Base-by-base conservation (phyloP, 257 asterid species). In the Nicotiana undulata region DNA sequence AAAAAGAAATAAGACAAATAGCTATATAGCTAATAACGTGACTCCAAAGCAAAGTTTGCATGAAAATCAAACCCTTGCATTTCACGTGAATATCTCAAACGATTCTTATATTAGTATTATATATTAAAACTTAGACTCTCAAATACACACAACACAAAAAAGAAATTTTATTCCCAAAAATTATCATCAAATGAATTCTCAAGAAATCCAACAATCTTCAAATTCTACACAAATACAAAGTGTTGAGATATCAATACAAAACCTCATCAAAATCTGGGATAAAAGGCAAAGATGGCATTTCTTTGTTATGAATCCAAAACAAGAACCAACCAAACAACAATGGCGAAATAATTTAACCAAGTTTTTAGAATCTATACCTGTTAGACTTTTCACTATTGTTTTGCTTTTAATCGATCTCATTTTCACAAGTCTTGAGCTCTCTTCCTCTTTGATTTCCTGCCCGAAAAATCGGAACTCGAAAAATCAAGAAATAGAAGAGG, bases 351-450 rank as follows among this genome's bases (percentile, higher is more conserved):
- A 28, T 1, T 70, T 85, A 53, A 70, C 66, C 9, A 70, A 76
- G n/a, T 68, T 85, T 77, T 26, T 83, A 34, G 86, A 85, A 70
- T 85, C 88, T 10, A 80, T 34, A 32, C 10, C 13, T 2, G 16
- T 83, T 79, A 79, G 82, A 4, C 44, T 81, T 10, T 28, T 80
- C 29, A 76, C 85, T 29, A 77, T 83, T 9, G 13, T 61, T 1
- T 66, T 83, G 44, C 85, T 85, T 32, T 72, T 81, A 7, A 29
- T 29, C 0, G 88, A 85, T 18, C 67, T 85, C 12, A 44, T 79
- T 3, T 9, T 83, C 66, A 83, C 88, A 26, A 77, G 66, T 55
- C 67, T 85, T 46, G 86, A 85, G 5, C 86, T 85, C 61, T 83
- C 88, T 15, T 83, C 84, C 0, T 83, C 88, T 77, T 63, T 70